These are phyloP conservation scores for Syzygium aromaticum DNA, from an alignment of 345 rosid genomes.

Conservation along the genomic window DNA sequence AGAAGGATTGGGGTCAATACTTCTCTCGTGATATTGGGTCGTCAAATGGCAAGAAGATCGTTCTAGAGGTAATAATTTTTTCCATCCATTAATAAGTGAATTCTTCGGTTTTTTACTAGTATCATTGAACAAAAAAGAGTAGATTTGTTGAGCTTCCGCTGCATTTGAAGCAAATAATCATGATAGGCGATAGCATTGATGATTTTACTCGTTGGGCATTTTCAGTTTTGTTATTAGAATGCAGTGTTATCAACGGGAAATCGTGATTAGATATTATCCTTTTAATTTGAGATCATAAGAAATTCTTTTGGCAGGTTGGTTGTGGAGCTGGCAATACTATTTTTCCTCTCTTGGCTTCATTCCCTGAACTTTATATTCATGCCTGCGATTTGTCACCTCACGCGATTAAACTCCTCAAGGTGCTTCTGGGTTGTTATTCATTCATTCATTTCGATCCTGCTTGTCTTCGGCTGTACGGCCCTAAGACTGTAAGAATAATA, in stretches of 20 bases:
- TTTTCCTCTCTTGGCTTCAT: conserved; percentile 43
- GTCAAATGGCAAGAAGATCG: conserved; percentile 11
- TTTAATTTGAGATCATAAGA: neutral
- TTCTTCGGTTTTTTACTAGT: neutral
- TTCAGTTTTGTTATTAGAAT: neutral
- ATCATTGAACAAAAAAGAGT: neutral
- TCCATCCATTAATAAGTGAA: neutral
- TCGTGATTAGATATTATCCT: neutral
- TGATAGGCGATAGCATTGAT: neutral
- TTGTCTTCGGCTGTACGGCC: neutral
- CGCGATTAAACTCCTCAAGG: conserved; percentile 41
- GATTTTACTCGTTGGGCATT: neutral
- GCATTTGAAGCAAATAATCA: neutral
- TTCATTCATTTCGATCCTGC: neutral
- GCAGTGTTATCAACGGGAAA: neutral
- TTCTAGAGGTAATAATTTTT: conserved; percentile 15
- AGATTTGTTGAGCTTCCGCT: neutral
- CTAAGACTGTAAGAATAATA: neutral
- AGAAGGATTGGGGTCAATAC: conserved; percentile 50
- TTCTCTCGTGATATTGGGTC: conserved; percentile 14
- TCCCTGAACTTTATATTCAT: conserved; percentile 32
- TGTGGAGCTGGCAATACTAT: conserved; percentile 59
- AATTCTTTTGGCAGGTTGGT: conserved; percentile 26
- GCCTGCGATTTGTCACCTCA: conserved; percentile 49
- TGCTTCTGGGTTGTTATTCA: neutral